A percentile compares a stretch with the other conserved stretches of the same genome.
Evolutionary conservation across 257 asterid genomes (phyloP).

Genomic region (Prunella vulgaris): DNA sequence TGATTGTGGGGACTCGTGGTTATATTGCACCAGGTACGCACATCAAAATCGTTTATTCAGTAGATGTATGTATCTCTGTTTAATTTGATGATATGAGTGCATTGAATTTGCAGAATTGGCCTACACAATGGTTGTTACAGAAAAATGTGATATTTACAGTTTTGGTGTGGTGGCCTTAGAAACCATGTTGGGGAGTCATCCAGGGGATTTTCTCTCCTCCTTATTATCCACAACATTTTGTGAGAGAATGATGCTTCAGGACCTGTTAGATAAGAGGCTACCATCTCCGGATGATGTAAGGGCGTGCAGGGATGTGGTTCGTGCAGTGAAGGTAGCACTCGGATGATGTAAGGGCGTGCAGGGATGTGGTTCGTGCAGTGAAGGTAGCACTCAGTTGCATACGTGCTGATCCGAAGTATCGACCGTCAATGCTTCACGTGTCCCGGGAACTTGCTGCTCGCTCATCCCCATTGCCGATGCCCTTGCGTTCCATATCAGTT

Average conservation of each 20-base stretch:
- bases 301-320: not conserved
- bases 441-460: too few species aligned
- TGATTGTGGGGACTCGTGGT: too few species aligned
- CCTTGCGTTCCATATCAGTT: too few species aligned
- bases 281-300: not conserved
- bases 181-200: not conserved
- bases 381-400: too few species aligned
- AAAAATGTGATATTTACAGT: slow-evolving; percentile 30
- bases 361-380: too few species aligned
- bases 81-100: too few species aligned
- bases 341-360: not conserved
- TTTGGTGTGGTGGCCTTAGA: slow-evolving; percentile 25
- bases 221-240: not conserved
- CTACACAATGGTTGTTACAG: slow-evolving; percentile 21
- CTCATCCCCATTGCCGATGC: too few species aligned
- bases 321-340: not conserved
- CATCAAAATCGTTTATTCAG: too few species aligned
- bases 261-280: slow-evolving; percentile 3
- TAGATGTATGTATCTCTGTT: too few species aligned
- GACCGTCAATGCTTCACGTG: too few species aligned
- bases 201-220: slow-evolving; percentile 3
- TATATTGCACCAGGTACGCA: too few species aligned
- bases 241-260: not conserved
- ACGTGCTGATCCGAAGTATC: too few species aligned
- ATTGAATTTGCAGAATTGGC: slow-evolving; percentile 20